Base-by-base conservation (phyloP, 495 filamentous ascomycete species). In the Halenospora varia region DNA sequence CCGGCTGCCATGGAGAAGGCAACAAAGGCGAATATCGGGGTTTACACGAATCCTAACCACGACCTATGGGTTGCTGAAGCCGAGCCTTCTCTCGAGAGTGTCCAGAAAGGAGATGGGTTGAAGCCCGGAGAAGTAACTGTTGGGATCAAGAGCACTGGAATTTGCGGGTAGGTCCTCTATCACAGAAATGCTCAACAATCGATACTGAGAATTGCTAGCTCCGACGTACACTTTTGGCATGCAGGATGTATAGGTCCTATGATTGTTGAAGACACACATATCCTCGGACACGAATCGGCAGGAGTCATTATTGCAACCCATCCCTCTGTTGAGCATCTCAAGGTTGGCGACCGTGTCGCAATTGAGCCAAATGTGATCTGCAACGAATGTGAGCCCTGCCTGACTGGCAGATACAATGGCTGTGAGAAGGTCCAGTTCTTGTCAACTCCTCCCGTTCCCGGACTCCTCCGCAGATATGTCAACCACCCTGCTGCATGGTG, bases 151-250 rank as follows among this genome's bases (percentile, higher is more conserved):
- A 94, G 89, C 71, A 96, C 92, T 13, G 92, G 92, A 49, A 96
- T 97, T 69, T 97, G 92, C 76, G 92, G 91, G 87, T 90, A 76
- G 69, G 80, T 73, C 64, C 15, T 4, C 64, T 67, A 52, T 44
- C 10, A 22, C 17, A n/a, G n/a, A n/a, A n/a, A 19, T 46, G n/a
- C 25, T 22, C 2, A 52, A 15, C 3, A 40, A 39, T 20, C 25
- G 9, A 18, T 18, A 20, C 53, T 62, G 44, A 61, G 44, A 24
- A 25, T 9, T 55, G 24, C 29, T 66, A 95, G 90, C 47, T 95
- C 90, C 53, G 92, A 96, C 72, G 85, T 97, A 25, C 92, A 96
- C 74, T 97, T 97, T 80, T 96, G 91, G 92, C 90, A 92, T 69
- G 87, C 86, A 29, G 91, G 91, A 60, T 88, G 87, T 73, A 96